Evolutionary conservation across 1,139 yeast species (phyloP).

Genomic region (Spencermartinsiella ligniputridi): DNA sequence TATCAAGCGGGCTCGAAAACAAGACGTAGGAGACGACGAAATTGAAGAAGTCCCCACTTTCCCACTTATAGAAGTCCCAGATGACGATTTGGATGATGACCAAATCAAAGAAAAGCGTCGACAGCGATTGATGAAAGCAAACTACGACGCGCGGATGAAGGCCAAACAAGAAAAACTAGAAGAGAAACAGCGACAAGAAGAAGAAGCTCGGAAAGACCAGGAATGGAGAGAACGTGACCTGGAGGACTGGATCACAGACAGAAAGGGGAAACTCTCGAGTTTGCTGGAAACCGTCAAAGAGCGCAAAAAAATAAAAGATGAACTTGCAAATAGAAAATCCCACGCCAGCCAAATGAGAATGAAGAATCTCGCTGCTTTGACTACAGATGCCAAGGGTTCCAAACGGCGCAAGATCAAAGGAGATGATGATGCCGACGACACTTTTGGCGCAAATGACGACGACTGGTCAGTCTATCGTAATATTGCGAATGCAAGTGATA

Average conservation of each 20-base stretch:
- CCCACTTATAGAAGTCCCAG: constrained; percentile 75
- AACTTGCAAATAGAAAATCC: constrained; percentile 83
- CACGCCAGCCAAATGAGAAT: constrained; percentile 88
- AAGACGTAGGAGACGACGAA: constrained; percentile 58
- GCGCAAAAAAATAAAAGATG: constrained; percentile 64
- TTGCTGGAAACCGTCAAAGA: constrained; percentile 61
- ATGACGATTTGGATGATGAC: constrained; percentile 74
- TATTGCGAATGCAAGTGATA: constrained; percentile 67
- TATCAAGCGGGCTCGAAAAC: constrained; percentile 61
- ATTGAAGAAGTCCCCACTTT: constrained; percentile 55
- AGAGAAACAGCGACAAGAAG: constrained; percentile 46
- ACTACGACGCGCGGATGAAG: constrained; percentile 80
- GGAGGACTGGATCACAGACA: constrained; percentile 72
- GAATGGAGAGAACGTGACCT: constrained; percentile 76
- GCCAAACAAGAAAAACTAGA: constrained; percentile 76
- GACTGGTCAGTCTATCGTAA: constrained; percentile 94
- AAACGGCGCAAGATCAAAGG: constrained; percentile 44
- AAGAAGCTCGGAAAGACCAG: constrained; percentile 48
- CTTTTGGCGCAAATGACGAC: constrained; percentile 93
- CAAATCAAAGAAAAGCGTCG: constrained; percentile 82
- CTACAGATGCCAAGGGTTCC: constrained; percentile 56
- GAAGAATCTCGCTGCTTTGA: constrained; percentile 86
- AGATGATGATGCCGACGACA: constrained; percentile 89
- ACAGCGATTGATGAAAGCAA: constrained; percentile 78
- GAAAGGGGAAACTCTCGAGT: constrained; percentile 56